These are phyloP conservation scores for Nyssa sinensis DNA, from an alignment of 148 eudicot species.

Conservation along the genomic window DNA sequence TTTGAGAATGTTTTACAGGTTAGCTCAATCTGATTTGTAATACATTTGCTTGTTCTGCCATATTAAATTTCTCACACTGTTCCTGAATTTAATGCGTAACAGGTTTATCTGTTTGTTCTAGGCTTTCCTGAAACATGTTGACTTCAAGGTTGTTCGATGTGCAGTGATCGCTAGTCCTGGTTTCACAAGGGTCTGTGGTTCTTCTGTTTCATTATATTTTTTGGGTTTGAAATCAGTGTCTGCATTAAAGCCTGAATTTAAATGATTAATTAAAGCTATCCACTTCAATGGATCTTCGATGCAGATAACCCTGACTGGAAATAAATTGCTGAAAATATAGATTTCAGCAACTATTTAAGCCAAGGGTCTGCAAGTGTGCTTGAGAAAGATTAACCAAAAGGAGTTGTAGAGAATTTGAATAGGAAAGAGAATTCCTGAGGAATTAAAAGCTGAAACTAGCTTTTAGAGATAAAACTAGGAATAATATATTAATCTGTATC, in stretches of 20 bases:
- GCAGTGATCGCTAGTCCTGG: slow-evolving; percentile 98
- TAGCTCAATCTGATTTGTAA: slow-evolving; percentile 14
- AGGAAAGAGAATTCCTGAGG: too few relatives aligned
- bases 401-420: too few relatives aligned
- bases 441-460: too few relatives aligned
- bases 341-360: too few relatives aligned
- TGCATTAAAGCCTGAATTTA: not conserved
- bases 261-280: too few relatives aligned
- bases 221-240: not conserved
- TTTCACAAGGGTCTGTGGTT: slow-evolving; percentile 72
- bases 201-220: not conserved
- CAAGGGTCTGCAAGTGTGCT: too few relatives aligned
- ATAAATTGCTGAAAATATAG: too few relatives aligned
- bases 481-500: too few relatives aligned
- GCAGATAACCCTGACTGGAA: too few relatives aligned
- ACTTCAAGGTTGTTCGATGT: slow-evolving; percentile 91
- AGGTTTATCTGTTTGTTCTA: slow-evolving; percentile 25
- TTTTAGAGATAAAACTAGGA: too few relatives aligned
- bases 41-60: not conserved
- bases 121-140: slow-evolving; percentile 91
- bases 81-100: not conserved
- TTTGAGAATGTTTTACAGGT: slow-evolving; percentile 90
- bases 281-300: too few relatives aligned
- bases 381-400: too few relatives aligned
- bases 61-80: not conserved